These are phyloP conservation scores for Tricholoma terreum DNA, from an alignment of 768 basidiomycete species.

Conservation along the genomic window DNA sequence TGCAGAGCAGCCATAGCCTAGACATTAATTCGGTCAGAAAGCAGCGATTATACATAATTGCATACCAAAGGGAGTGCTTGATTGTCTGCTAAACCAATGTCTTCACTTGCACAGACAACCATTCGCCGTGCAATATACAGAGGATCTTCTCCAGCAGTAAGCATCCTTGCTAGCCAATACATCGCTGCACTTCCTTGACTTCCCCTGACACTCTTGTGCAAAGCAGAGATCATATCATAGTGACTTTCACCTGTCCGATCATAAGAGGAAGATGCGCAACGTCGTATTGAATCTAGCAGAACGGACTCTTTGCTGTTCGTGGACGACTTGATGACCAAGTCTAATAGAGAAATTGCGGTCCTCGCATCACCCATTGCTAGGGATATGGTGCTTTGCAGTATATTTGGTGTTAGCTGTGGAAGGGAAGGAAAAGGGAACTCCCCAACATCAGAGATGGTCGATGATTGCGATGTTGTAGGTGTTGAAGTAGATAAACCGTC, in stretches of 20 bases:
- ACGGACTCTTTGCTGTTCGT: conserved; percentile 38
- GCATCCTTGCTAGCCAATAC: conserved; percentile 88
- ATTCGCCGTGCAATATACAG: conserved; percentile 71
- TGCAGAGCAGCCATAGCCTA: conserved; percentile 62
- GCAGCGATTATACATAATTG: conserved; percentile 4
- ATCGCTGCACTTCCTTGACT: conserved; percentile 74
- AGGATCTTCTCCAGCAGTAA: conserved; percentile 78
- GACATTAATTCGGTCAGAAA: background rate
- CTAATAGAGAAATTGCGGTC: conserved; percentile 73
- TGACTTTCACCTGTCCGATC: conserved; percentile 73
- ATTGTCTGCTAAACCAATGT: conserved; percentile 77
- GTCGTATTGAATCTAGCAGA: conserved; percentile 55
- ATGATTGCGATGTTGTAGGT: conserved; percentile 7
- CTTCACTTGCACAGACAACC: conserved; percentile 82
- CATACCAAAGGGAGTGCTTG: conserved; percentile 72
- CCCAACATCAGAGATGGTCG: conserved; percentile 15
- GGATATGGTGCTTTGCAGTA: conserved; percentile 49
- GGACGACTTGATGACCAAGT: conserved; percentile 55
- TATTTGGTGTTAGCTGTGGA: conserved; percentile 43
- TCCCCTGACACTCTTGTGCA: conserved; percentile 83
- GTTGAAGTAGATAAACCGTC: conserved; percentile 1
- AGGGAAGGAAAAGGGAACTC: conserved; percentile 12
- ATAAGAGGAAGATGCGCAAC: conserved; percentile 63
- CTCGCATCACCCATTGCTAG: conserved; percentile 70
- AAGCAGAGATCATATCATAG: conserved; percentile 81